Evolutionary conservation across 176 grass and related monocot species (phyloP).

Genomic region (Eremochloa ophiuroides): DNA sequence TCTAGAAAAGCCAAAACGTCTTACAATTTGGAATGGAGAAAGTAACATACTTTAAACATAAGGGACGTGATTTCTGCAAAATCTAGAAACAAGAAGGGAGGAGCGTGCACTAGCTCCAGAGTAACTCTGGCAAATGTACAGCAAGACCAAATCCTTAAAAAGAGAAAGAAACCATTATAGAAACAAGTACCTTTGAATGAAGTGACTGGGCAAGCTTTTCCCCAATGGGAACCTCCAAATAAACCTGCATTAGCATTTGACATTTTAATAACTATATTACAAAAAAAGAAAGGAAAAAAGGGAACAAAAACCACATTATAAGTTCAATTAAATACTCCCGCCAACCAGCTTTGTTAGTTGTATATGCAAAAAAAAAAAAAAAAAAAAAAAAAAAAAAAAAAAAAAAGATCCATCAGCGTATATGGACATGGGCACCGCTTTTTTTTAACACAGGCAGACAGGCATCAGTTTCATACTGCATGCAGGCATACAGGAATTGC

Average conservation of each 20-base stretch:
- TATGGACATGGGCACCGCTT: not conserved
- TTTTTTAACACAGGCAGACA: not conserved
- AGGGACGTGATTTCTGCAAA: not conserved
- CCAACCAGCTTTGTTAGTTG: not conserved
- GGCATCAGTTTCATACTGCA: not conserved
- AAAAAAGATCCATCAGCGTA: not conserved
- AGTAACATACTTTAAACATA: not conserved
- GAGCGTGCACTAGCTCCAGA: not conserved
- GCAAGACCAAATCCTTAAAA: not conserved
- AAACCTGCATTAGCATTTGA: conserved; percentile 39
- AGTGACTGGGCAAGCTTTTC: conserved; percentile 64
- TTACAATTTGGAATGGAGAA: not conserved
- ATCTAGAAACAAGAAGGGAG: not conserved
- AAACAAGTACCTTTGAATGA: conserved; percentile 48
- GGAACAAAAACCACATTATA: not conserved
- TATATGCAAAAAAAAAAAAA: not conserved
- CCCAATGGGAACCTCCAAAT: conserved; percentile 62
- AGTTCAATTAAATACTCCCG: not conserved
- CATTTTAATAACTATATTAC: conserved; percentile 11
- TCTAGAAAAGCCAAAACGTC: not conserved
- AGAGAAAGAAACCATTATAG: not conserved
- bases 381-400: not conserved
- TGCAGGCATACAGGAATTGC: not conserved
- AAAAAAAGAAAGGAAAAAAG: not conserved
- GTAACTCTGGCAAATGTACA: not conserved